Evolutionary conservation across 768 basidiomycete species (phyloP).

Genomic region (Boletus speciosus): DNA sequence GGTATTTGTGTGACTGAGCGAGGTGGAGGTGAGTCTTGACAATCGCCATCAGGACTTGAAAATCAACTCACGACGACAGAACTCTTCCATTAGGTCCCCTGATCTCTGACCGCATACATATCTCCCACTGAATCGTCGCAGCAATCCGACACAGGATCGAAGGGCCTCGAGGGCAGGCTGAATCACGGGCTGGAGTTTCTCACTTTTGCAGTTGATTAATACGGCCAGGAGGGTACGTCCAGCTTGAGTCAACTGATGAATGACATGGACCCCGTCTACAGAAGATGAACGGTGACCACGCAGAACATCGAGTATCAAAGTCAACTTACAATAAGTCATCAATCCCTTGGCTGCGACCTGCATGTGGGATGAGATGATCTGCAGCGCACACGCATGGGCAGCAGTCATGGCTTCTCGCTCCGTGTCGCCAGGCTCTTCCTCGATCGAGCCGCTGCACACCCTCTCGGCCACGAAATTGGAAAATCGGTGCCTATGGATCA

Average conservation of each 20-base stretch:
- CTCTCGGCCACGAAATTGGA: constrained; percentile 73
- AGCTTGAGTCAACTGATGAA: constrained; percentile 92
- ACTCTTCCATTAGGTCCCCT: constrained; percentile 93
- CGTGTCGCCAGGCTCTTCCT: constrained; percentile 57
- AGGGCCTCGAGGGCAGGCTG: constrained; percentile 81
- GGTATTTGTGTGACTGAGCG: constrained; percentile 77
- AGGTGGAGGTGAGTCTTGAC: constrained; percentile 9
- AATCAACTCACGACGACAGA: constrained; percentile 70
- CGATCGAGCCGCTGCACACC: constrained; percentile 40
- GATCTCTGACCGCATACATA: constrained; percentile 90
- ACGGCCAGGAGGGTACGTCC: constrained; percentile 88
- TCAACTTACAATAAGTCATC: constrained; percentile 88
- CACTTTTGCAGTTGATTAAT: constrained; percentile 83
- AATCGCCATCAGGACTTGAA: background rate
- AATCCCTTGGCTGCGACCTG: constrained; percentile 83
- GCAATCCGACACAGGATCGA: constrained; percentile 82
- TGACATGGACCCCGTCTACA: constrained; percentile 89
- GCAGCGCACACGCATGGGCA: constrained; percentile 73
- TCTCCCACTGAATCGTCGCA: constrained; percentile 84
- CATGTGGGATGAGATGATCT: constrained; percentile 79
- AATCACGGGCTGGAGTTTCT: constrained; percentile 69
- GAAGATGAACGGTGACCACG: constrained; percentile 12
- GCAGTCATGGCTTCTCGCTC: constrained; percentile 78
- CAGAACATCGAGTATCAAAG: constrained; percentile 4
- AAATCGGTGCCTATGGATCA: constrained; percentile 87